Evolutionary conservation across 2,329 filamentous ascomycete species (phyloP), one percentile per base, ranked within the genome.

Genomic region (Leptodontidium sp.): DNA sequence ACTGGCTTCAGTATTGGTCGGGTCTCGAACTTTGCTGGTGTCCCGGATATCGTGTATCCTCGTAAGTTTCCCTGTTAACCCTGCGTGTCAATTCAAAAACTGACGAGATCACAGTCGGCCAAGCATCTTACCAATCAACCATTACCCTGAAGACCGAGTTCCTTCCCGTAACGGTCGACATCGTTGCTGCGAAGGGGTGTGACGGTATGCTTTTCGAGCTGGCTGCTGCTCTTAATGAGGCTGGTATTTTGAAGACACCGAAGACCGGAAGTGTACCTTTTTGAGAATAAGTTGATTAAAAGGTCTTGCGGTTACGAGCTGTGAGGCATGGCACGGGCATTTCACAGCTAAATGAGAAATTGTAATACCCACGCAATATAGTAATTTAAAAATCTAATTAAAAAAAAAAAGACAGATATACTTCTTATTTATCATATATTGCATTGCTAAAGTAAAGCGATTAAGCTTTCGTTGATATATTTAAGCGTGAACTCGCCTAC

Each of bases 171-270:
- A 84, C 85, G 0, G 83, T 89, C 0, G 82, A 87, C 69, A 79
- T 90, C 24, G 79, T 90, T 78, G 87, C 83, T 0, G 85, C 86
- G 0, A 85, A 84, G 71, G 87, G 88, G 0, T 91, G 88, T 70
- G 88, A 90, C 77, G 85, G 86, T 0, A 81, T 90, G 79, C 73
- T 90, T 32, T 85, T 85, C 52, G 82, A 81, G 53, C 76, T 90
- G 61, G 84, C 87, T 2, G 79, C 83, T 61, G 84, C 86, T 52
- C 69, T 90, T 66, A 81, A 84, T 1, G 78, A 78, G 32, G 82
- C 80, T 17, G 86, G 86, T 0, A 80, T 88, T 2, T 24, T 88
- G 52, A 80, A 79, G 58, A 72, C 81, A 2, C 84, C 83, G 2
- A 76, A 80, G 74, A 77, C 82, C 2, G 86, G 86, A 0, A 74